phyloP scores from a whole-genome alignment of 163 green algal genomes.

The Picocystis sp. region DNA sequence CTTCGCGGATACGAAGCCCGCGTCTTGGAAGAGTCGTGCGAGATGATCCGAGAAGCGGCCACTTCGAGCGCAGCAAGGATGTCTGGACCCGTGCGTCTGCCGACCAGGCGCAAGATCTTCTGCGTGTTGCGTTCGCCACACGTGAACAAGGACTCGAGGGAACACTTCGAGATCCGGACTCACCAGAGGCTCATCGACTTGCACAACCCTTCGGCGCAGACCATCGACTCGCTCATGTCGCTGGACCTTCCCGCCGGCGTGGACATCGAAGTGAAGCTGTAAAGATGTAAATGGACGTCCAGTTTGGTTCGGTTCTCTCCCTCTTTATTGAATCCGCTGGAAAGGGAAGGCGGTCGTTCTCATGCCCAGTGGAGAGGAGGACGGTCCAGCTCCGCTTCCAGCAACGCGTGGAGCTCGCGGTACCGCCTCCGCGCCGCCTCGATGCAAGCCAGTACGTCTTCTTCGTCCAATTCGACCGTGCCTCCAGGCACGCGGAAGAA shows the following conservation, averaged over 20 bases:
- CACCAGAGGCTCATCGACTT: conserved; percentile 90
- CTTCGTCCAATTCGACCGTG: background rate
- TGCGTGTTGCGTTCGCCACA: conserved; percentile 89
- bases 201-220: conserved; percentile 65
- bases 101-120: conserved; percentile 55
- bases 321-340: too few species aligned
- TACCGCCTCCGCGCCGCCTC: too few species aligned
- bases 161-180: conserved; percentile 92
- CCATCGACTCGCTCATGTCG: conserved; percentile 82
- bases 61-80: conserved; percentile 35
- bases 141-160: conserved; percentile 94
- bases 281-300: conserved; percentile 14
- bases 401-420: too few species aligned
- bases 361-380: too few species aligned
- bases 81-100: conserved; percentile 65
- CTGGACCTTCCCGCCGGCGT: conserved; percentile 71
- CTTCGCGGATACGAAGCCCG: conserved; percentile 52
- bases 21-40: conserved; percentile 37
- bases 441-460: too few species aligned
- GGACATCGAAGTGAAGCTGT: conserved; percentile 43
- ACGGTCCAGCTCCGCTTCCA: too few species aligned
- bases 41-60: conserved; percentile 52
- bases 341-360: too few species aligned
- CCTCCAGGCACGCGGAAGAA: background rate
- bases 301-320: too few species aligned